Evolutionary conservation across 1,139 yeast species (phyloP).

Genomic region (Yamadazyma membranifaciens): DNA sequence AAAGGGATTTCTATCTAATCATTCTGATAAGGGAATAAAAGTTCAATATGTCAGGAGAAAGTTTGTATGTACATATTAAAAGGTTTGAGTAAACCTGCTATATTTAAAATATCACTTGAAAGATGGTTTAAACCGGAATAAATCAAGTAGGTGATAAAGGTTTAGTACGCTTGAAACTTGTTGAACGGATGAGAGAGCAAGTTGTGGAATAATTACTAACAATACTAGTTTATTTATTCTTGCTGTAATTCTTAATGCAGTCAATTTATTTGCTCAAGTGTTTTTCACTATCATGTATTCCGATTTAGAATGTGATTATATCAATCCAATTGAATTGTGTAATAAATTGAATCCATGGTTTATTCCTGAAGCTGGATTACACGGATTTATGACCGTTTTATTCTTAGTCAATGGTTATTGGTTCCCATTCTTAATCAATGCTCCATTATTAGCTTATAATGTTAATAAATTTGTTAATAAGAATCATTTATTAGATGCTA

Average conservation of each 20-base stretch:
- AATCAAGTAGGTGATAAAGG: background rate
- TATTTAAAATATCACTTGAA: background rate
- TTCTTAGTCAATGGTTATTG: conserved; percentile 90
- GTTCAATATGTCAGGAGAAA: conserved; percentile 27
- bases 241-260: conserved; percentile 84
- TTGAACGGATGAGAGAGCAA: background rate
- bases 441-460: conserved; percentile 84
- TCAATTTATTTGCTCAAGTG: conserved; percentile 85
- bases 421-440: conserved; percentile 82
- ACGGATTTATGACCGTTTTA: conserved; percentile 67
- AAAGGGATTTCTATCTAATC: conserved; percentile 1
- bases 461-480: conserved; percentile 70
- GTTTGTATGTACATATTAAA: conserved; percentile 24
- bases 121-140: background rate
- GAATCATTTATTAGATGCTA: conserved; percentile 90
- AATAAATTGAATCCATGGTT: conserved; percentile 87
- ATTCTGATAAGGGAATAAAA: conserved; percentile 1
- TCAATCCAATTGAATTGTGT: conserved; percentile 95
- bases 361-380: conserved; percentile 87
- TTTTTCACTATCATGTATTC: conserved; percentile 92
- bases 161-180: background rate
- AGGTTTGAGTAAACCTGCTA: background rate
- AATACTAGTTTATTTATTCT: conserved; percentile 64
- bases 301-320: conserved; percentile 92
- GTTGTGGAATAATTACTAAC: conserved; percentile 3